Percentiles rank a stretch among this genome's conserved stretches.
phyloP scores from a whole-genome alignment of 805 yeast genomes.

The Zygosaccharomyces rouxii region DNA sequence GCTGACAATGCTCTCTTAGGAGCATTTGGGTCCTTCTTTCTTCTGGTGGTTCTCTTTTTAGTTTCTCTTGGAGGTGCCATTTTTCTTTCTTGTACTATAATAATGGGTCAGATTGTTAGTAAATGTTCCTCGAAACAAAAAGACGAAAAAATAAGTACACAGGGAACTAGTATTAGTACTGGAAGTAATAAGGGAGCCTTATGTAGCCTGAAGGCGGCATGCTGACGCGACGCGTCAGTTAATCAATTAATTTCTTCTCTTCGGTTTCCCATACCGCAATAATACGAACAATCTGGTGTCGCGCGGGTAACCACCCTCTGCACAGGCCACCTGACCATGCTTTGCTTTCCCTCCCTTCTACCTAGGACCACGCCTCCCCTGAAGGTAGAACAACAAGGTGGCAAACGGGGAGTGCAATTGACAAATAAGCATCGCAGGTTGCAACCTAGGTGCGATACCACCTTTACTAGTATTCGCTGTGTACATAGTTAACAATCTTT shows the following conservation, averaged over 20 bases:
- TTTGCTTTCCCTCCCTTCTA: too few species aligned
- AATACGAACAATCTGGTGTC: too few species aligned
- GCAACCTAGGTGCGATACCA: neutral
- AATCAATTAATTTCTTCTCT: neutral
- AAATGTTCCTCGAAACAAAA: neutral
- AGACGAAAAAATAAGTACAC: neutral
- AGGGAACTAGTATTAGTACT: neutral
- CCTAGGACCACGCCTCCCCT: too few species aligned
- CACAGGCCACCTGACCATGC: too few species aligned
- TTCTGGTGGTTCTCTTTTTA: slow-evolving; percentile 40
- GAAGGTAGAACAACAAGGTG: too few species aligned
- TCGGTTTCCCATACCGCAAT: too few species aligned
- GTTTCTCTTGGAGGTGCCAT: slow-evolving; percentile 42
- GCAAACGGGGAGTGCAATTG: neutral
- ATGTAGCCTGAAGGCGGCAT: neutral
- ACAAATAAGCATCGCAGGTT: neutral
- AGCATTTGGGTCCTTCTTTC: slow-evolving; percentile 86
- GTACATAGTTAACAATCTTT: neutral
- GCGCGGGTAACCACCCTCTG: too few species aligned
- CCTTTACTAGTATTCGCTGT: neutral
- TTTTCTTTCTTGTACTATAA: slow-evolving; percentile 2
- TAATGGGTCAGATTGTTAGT: neutral
- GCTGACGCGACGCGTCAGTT: neutral
- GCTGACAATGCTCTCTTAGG: slow-evolving; percentile 98
- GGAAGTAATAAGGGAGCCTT: neutral